These are phyloP conservation scores for Saccharomycopsis oosterbeekiorum DNA, from an alignment of 805 yeast species.

Conservation along the genomic window DNA sequence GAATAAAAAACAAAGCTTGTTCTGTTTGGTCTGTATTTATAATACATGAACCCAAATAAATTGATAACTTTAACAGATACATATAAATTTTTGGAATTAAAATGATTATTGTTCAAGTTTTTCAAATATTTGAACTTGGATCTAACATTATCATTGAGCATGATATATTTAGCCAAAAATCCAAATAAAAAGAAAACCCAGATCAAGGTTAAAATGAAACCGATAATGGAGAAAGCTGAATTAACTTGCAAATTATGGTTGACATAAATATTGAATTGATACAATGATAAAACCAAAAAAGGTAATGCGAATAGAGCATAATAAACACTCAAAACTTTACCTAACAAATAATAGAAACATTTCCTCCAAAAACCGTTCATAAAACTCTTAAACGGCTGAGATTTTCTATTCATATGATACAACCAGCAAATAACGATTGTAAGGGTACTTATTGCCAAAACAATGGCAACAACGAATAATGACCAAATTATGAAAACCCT, in stretches of 20 bases:
- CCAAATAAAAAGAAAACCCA: conserved; percentile 28
- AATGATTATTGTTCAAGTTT: neutral
- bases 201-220: conserved; percentile 27
- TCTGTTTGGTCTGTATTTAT: conserved; percentile 33
- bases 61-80: conserved; percentile 38
- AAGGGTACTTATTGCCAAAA: neutral
- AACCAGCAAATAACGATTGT: conserved; percentile 6
- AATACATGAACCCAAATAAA: conserved; percentile 38
- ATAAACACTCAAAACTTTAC: conserved; percentile 27
- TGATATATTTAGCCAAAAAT: conserved; percentile 28
- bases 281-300: conserved; percentile 31
- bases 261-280: conserved; percentile 17
- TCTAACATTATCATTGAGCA: neutral
- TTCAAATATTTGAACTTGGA: conserved; percentile 8
- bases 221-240: conserved; percentile 20
- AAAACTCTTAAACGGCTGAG: neutral
- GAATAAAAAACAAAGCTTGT: conserved; percentile 33
- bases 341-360: conserved; percentile 25
- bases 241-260: neutral
- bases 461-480: conserved; percentile 2
- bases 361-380: conserved; percentile 19
- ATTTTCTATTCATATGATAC: neutral
- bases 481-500: conserved; percentile 31
- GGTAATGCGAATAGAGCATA: conserved; percentile 34
- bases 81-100: conserved; percentile 27